Evolutionary conservation across 441 rosid species (phyloP).

Genomic region (Syzygium syzygioides): DNA sequence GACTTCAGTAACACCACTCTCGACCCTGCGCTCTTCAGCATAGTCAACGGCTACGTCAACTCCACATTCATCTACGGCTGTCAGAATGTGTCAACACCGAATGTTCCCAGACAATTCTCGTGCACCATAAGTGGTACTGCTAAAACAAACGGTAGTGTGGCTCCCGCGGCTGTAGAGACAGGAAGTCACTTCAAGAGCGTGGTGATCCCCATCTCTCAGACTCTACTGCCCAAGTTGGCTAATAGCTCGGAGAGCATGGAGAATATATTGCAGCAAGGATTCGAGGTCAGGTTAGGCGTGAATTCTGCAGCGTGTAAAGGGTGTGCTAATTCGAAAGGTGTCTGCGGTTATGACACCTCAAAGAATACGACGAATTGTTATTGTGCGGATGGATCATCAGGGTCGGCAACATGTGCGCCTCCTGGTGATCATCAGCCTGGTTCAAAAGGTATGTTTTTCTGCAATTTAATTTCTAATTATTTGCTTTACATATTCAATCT

Average conservation of each 20-base stretch:
- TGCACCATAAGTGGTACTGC: neutral
- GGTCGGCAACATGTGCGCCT: fast-evolving
- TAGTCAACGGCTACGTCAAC: neutral
- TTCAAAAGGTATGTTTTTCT: neutral
- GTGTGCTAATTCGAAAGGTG: conserved; percentile 1
- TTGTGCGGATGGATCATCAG: neutral
- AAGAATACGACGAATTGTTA: neutral
- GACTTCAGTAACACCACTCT: neutral
- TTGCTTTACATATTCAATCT: neutral
- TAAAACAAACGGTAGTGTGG: neutral
- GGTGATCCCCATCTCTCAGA: neutral
- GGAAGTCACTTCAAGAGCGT: neutral
- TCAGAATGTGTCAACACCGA: fast-evolving
- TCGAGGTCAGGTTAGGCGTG: neutral
- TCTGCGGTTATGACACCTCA: conserved; percentile 3
- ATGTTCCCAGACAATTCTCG: neutral
- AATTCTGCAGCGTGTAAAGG: neutral
- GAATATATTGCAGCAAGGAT: neutral
- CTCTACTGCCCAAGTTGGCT: neutral
- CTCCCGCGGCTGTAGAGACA: neutral
- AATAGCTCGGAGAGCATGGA: fast-evolving
- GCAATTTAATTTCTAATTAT: neutral
- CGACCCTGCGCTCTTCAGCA: neutral
- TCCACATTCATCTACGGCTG: neutral
- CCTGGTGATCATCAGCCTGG: neutral